Evolutionary conservation across 805 yeast species (phyloP), one percentile per base, ranked within the genome.

Genomic region (Phaffomyces antillensis): DNA sequence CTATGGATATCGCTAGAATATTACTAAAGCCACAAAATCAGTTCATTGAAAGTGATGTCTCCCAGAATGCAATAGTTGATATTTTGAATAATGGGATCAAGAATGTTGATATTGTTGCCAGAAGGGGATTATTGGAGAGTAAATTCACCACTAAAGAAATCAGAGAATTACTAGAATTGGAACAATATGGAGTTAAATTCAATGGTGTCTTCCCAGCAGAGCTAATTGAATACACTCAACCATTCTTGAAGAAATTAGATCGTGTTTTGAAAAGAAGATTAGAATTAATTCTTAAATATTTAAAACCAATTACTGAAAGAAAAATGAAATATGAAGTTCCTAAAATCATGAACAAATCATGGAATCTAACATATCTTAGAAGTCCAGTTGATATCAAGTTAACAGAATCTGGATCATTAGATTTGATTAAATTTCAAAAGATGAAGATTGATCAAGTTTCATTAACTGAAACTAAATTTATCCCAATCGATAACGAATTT

Each of bases 131-230:
- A 20, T 61, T 82, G 38, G 90, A 89, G 52, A 80, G 93, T 37
- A 93, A 96, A 24, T 93, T 90, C 61, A 84, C 97, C 4, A 91
- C 86, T 53, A 91, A 89, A 60, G 99, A 93, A 62, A 72, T 91
- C 23, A 73, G 97, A 58, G 98, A 93, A 59, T 66, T 91, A 33
- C 67, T 90, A 58, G 84, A 81, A 43, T 62, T 88, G 44, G 71
- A 66, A 44, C 64, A 68, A 28, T 65, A 67, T 35, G 79, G 80
- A 0, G 69, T 70, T 16, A 63, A 60, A 12, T 76, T 83, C 45
- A 59, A 62, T 11, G 79, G 80, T 4, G 58, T 68, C 39, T 72
- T 75, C 9, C 68, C 69, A 13, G 9, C 10, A 4, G 53, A 54
- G 3, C 24, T 42, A 12, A 31, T 43, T 28, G 38, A 28, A 16